Evolutionary conservation across 2,329 filamentous ascomycete genomes (phyloP).

Genomic region (Cryoendolithus antarcticus): DNA sequence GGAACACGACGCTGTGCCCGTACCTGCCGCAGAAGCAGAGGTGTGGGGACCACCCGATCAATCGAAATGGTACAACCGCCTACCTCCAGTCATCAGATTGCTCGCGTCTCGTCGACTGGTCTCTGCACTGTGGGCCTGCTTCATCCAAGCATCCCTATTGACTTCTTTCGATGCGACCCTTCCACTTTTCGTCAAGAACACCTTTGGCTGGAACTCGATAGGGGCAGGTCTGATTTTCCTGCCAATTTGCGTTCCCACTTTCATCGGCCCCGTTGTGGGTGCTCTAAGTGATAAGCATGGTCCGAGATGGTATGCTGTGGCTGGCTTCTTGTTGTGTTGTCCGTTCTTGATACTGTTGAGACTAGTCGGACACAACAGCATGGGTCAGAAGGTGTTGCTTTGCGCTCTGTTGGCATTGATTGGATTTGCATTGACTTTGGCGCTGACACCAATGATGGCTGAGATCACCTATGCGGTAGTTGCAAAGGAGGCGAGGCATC

Average conservation of each 20-base stretch:
- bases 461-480: constrained; percentile 53
- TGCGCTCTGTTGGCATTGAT: constrained; percentile 50
- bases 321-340: constrained; percentile 46
- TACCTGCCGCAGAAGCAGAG: no score
- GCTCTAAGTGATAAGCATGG: constrained; percentile 43
- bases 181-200: constrained; percentile 39
- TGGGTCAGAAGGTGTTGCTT: constrained; percentile 53
- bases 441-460: constrained; percentile 52
- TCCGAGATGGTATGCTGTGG: constrained; percentile 49
- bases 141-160: constrained; percentile 38
- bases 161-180: constrained; percentile 48
- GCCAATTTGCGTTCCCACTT: constrained; percentile 47
- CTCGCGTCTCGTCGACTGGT: constrained; percentile 40
- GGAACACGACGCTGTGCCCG: neutral
- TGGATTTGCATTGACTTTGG: constrained; percentile 46
- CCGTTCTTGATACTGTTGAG: constrained; percentile 54
- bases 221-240: constrained; percentile 47
- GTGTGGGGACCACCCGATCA: no score
- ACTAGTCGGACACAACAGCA: constrained; percentile 47
- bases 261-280: constrained; percentile 47
- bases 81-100: constrained; percentile 26
- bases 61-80: constrained; percentile 5
- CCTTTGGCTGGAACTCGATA: constrained; percentile 41
- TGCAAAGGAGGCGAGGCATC: constrained; percentile 40
- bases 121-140: constrained; percentile 44